Base-by-base conservation (phyloP, 2,329 filamentous ascomycete genomes). In the Escovopsis weberi region DNA sequence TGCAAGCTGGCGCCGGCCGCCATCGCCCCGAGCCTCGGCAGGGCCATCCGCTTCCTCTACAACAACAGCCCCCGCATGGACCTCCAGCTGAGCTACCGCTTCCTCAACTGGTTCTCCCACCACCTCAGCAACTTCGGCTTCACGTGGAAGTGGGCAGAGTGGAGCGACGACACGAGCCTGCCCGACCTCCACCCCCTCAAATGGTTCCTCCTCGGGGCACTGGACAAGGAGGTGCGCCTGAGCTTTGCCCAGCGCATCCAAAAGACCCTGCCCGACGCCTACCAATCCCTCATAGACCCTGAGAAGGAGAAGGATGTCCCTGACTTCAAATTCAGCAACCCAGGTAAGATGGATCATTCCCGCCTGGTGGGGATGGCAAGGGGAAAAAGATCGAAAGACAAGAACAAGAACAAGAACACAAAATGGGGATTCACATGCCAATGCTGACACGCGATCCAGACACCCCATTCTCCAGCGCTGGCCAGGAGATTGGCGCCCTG, bases 101-200 rank as follows among this genome's bases (percentile, higher is more conserved):
- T 96, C 64, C 70, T 94, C 57, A 89, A 96, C 59, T 98, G 91
- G 91, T 98, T 98, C 57, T 77, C 89, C 15, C 91, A 98, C 60
- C 91, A 98, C 66, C 67, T 98, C 51, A 95, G 88, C 65, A 98
- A 98, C 66, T 98, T 98, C 58, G 91, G 94, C 42, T 98, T 96
- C 59, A 91, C 91, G 9, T 98, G 91, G 91, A 96, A 96, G 64
- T 98, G 91, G 91, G 81, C 83, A 12, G 91, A 98, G 65, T 98
- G 91, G 91, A 74, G 84, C 39, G 85, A 88, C 12, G 87, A 96
- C 57, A 78, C 94, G 12, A 72, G 78, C 37, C 72, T 93, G 26
- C 75, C 85, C 0, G 69, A 81, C 46, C 66, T 91, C 32, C 78
- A 94, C 58, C 88, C 91, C 1, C 83, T 81, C 65, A 95, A 95